These are phyloP conservation scores for Rosellinia necatrix DNA, from an alignment of 2,329 filamentous ascomycete genomes.

Conservation along the genomic window DNA sequence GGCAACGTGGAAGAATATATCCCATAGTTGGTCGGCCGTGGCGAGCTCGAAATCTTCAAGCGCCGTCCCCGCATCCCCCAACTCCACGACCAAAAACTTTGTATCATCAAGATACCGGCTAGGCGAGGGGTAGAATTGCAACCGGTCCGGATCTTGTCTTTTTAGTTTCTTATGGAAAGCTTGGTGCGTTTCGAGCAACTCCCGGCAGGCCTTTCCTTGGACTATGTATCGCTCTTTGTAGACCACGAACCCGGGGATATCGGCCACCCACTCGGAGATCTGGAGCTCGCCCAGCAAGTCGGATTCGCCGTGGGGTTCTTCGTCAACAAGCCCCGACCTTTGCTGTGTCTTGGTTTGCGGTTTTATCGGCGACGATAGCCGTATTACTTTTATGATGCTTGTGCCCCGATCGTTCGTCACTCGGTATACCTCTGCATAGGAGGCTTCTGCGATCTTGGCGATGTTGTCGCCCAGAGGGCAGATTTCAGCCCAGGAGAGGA, in stretches of 20 bases:
- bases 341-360: constrained; percentile 61
- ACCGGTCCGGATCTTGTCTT: constrained; percentile 58
- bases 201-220: constrained; percentile 57
- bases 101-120: constrained; percentile 63
- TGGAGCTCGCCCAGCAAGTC: constrained; percentile 63
- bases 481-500: constrained; percentile 62
- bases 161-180: constrained; percentile 59
- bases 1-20: constrained; percentile 64
- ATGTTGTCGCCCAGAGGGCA: constrained; percentile 58
- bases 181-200: constrained; percentile 64
- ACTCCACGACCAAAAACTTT: constrained; percentile 64
- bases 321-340: constrained; percentile 59
- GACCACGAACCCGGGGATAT: constrained; percentile 67
- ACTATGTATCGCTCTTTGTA: constrained; percentile 69
- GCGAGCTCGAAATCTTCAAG: constrained; percentile 62
- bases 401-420: constrained; percentile 63
- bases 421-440: constrained; percentile 69
- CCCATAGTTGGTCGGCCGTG: constrained; percentile 61
- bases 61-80: constrained; percentile 65
- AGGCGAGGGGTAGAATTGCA: constrained; percentile 67
- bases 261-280: constrained; percentile 67
- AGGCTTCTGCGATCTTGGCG: constrained; percentile 69
- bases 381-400: constrained; percentile 69
- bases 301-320: constrained; percentile 59
- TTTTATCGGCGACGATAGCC: constrained; percentile 62